Evolutionary conservation across 2,329 filamentous ascomycete genomes (phyloP), one percentile per base, ranked within the genome.

Genomic region (Cordyceps fumosorosea): DNA sequence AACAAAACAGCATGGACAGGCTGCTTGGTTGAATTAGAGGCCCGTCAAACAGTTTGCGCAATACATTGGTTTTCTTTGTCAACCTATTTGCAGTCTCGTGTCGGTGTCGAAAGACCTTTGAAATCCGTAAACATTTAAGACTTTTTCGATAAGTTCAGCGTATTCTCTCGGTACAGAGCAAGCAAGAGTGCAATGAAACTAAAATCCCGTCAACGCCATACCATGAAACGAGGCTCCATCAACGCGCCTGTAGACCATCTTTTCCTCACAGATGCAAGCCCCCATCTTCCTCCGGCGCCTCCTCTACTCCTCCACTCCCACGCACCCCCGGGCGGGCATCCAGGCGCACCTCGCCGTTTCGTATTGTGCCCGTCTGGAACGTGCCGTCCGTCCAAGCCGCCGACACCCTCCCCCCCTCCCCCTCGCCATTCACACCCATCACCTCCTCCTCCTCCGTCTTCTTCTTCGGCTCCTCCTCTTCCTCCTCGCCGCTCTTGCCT

Each of bases 351-450:
- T 80, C 74, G 26, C 81, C 81, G 63, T 78, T 77, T 2, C 79
- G 76, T 67, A 87, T 80, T 16, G 79, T 80, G 11, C 85, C 85
- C 1, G 80, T 84, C 69, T 84, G 81, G 67, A 88, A 87, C 0
- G 85, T 88, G 26, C 85, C 85, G 68, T 88, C 85, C 32, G 71
- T 77, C 85, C 85, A 88, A 0, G 85, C 78, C 48, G 78, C 73
- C 62, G 76, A 75, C 60, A 69, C 22, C 61, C 3, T 4, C 5
- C 56, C 24, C 32, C 63, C 11, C 8, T 12, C 34, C 2, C 11
- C 34, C 8, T 12, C 34, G 7, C 34, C 34, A 2, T 14, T 14
- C 60, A 32, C 18, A 34, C n/a, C 20, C 34, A 18, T 47, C 56
- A 22, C 56, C 16, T 65, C 52, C n/a, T 20, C 34, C 11, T 4